These are phyloP conservation scores for Sutorius australiensis DNA, from an alignment of 768 basidiomycete species.

Conservation along the genomic window DNA sequence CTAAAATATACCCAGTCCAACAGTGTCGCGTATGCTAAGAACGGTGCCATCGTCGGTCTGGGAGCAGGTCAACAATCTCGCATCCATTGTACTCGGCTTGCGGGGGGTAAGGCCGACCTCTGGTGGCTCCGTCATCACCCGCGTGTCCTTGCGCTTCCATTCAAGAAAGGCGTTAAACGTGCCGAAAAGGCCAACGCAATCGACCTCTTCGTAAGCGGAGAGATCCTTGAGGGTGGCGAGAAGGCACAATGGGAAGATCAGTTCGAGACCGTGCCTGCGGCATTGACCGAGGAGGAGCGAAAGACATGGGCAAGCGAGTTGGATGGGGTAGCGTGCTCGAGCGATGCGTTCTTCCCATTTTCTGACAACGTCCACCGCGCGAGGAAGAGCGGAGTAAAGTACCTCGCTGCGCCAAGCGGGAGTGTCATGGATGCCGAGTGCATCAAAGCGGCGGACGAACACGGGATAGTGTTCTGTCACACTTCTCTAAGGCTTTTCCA, in stretches of 20 bases:
- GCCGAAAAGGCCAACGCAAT: slow-evolving; percentile 99
- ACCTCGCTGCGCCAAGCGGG: slow-evolving; percentile 88
- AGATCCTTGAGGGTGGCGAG: slow-evolving; percentile 85
- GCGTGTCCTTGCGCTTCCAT: slow-evolving; percentile 85
- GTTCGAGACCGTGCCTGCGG: slow-evolving; percentile 69
- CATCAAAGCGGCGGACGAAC: slow-evolving; percentile 94
- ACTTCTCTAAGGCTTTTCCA: slow-evolving; percentile 89
- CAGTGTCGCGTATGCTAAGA: slow-evolving; percentile 92
- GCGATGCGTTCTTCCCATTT: slow-evolving; percentile 99
- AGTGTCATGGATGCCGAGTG: slow-evolving; percentile 98
- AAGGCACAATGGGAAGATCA: slow-evolving; percentile 85
- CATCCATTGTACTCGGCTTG: slow-evolving; percentile 98
- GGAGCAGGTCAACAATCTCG: slow-evolving; percentile 98
- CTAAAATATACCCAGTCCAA: slow-evolving; percentile 99
- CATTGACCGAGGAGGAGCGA: slow-evolving; percentile 67
- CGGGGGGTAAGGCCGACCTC: slow-evolving; percentile 95
- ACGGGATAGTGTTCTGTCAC: slow-evolving; percentile 86
- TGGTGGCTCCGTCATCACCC: slow-evolving; percentile 99
- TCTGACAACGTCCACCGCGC: slow-evolving; percentile 96
- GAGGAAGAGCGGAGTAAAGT: slow-evolving; percentile 85
- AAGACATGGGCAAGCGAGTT: slow-evolving; percentile 70
- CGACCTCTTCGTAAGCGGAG: slow-evolving; percentile 91
- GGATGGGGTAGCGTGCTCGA: slow-evolving; percentile 86
- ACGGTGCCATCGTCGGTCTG: slow-evolving; percentile 89
- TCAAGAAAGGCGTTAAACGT: slow-evolving; percentile 96